phyloP scores from a whole-genome alignment of 1,284 basidiomycete genomes.

The Ceratorhiza oryzae-sativae region DNA sequence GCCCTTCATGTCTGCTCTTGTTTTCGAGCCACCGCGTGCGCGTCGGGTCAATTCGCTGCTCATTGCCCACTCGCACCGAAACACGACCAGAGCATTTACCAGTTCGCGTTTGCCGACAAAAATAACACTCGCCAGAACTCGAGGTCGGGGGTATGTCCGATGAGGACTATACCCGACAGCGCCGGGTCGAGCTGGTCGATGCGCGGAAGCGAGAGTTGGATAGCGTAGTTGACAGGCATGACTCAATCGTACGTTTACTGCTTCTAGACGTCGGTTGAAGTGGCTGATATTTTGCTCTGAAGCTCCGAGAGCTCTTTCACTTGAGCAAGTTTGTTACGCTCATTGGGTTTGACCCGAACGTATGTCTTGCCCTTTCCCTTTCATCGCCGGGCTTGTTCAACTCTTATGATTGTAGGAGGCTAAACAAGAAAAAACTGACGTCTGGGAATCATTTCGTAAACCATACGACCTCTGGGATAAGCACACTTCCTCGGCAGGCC shows the following conservation, averaged over 20 bases:
- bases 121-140: conserved; percentile 23
- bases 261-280: not conserved
- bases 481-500: conserved; percentile 28
- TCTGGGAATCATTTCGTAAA: conserved; percentile 74
- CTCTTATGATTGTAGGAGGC: conserved; percentile 59
- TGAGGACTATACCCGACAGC: conserved; percentile 26
- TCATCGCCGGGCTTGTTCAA: conserved; percentile 1
- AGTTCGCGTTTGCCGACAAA: conserved; percentile 7
- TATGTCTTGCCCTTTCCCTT: conserved; percentile 49
- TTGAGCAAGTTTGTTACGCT: conserved; percentile 79
- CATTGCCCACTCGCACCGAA: not conserved
- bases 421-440: conserved; percentile 73
- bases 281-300: conserved; percentile 12
- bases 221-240: conserved; percentile 70
- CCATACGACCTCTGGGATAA: conserved; percentile 65
- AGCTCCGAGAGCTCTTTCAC: conserved; percentile 87
- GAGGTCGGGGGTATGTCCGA: conserved; percentile 42
- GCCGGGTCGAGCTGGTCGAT: conserved; percentile 57
- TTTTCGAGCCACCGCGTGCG: conserved; percentile 34
- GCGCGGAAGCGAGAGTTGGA: conserved; percentile 68
- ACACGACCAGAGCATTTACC: not conserved
- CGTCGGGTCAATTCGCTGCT: not conserved
- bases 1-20: conserved; percentile 29
- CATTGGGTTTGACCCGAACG: conserved; percentile 76
- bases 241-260: conserved; percentile 67